Base-by-base conservation (phyloP, 1,284 basidiomycete species). In the Abortiporus biennis region DNA sequence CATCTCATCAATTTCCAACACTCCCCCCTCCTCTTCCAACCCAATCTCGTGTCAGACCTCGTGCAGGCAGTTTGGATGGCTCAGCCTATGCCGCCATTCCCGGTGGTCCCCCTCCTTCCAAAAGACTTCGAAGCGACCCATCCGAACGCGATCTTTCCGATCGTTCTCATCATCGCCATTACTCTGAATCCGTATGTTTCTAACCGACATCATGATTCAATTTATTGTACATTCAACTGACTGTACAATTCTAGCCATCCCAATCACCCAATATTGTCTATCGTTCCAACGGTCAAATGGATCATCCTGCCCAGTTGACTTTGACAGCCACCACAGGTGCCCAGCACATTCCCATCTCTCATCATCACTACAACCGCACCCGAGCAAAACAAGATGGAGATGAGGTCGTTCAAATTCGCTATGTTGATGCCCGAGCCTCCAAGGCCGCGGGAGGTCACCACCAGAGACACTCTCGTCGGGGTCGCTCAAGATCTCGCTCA, bases 71-170 rank as follows among this genome's bases (percentile, higher is more conserved):
- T 52, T 54, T 67, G 22, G 70, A 72, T 42, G 63, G 62, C 2
- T 35, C 54, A 8, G 50, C 54, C 4, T 60, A 62, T 44, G 57
- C 59, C 22, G 48, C 54, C 6, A 58, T 51, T 27, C 55, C 55
- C 3, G 59, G 52, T 1, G 64, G 61, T 11, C 66, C 67, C 4
- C 74, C 75, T 2, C 66, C 72, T 31, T 43, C 62, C 13, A 79
- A 79, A 57, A 65, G 69, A 32, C 52, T 65, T 2, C 62, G 75
- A 32, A 58, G 52, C 39, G 67, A 66, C 25, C 64, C 63, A 9
- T 12, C 37, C 34, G 60, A 43, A 11, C 38, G 55, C 15, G 57
- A 57, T 27, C 24, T 31, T 20, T 38, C 39, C 16, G 54, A 57
- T 31, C 47, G 47, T 22, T 31, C 36, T 20, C 48, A 44, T 34